Evolutionary conservation across 805 yeast species (phyloP).

Genomic region (Metschnikowia santaceciliae): DNA sequence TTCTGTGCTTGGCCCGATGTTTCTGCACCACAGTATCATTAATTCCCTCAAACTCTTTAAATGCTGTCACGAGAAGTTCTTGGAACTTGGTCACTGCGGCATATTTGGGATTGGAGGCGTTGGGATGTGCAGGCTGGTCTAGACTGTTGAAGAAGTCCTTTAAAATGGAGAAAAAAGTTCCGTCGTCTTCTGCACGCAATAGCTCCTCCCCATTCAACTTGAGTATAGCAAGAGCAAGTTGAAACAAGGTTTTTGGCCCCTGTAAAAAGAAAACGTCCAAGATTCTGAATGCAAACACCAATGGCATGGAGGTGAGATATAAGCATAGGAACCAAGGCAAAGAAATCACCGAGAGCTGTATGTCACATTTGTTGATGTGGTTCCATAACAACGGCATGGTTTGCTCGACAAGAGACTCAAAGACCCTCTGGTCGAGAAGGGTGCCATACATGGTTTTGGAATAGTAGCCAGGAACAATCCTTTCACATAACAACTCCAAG

Average conservation of each 20-base stretch:
- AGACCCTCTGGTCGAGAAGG: constrained; percentile 85
- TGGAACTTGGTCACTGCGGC: constrained; percentile 80
- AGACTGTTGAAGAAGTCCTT: constrained; percentile 76
- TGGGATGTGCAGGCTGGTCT: constrained; percentile 76
- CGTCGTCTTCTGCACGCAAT: constrained; percentile 82
- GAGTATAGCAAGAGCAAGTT: constrained; percentile 88
- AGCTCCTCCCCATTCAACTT: constrained; percentile 84
- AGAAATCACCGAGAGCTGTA: constrained; percentile 88
- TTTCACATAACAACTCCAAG: constrained; percentile 72
- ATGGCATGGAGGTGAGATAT: constrained; percentile 89
- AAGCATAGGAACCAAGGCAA: constrained; percentile 94
- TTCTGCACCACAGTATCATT: constrained; percentile 70
- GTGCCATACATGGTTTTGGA: constrained; percentile 98
- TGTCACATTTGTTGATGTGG: constrained; percentile 74
- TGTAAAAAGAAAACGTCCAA: constrained; percentile 86
- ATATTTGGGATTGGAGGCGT: constrained; percentile 57
- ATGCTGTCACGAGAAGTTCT: constrained; percentile 84
- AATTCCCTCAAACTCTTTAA: constrained; percentile 80
- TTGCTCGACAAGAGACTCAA: constrained; percentile 83
- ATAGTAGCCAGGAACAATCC: constrained; percentile 89
- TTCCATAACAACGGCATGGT: constrained; percentile 87
- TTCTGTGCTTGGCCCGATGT: constrained; percentile 67
- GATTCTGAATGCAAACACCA: constrained; percentile 87
- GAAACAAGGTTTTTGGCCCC: constrained; percentile 87
- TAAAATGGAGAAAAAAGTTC: constrained; percentile 79